phyloP scores from a whole-genome alignment of 140 eudicot genomes.

The Anethum foeniculum region DNA sequence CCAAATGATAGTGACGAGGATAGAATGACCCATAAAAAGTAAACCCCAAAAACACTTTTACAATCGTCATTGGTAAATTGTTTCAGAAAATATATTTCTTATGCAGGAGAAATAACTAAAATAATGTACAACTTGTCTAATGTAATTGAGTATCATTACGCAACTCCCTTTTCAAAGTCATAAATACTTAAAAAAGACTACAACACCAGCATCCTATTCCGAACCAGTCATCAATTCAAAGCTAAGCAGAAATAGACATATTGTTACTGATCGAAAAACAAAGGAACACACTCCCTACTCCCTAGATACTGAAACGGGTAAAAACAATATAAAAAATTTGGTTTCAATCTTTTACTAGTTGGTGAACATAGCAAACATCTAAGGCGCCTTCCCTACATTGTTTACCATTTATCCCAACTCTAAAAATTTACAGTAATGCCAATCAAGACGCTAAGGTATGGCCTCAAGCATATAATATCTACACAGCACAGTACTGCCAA shows the following conservation, averaged over 20 bases:
- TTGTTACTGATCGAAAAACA: not conserved
- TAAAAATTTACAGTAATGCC: not conserved
- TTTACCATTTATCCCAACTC: not conserved
- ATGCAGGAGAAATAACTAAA: not conserved
- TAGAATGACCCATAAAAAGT: not conserved
- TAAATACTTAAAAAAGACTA: too few species aligned
- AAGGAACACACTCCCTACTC: not conserved
- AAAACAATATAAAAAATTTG: not conserved
- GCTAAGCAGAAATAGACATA: not conserved
- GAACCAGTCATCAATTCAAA: not conserved
- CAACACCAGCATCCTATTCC: not conserved
- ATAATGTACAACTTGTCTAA: not conserved
- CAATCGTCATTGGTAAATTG: not conserved
- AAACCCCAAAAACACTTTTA: not conserved
- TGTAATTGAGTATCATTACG: not conserved
- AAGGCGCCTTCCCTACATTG: not conserved
- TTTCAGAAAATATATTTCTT: not conserved
- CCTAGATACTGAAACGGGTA: not conserved
- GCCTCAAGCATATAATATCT: too few species aligned
- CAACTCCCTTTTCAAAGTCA: not conserved
- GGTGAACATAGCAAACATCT: not conserved
- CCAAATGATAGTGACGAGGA: not conserved
- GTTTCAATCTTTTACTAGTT: not conserved
- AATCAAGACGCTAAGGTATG: too few species aligned
- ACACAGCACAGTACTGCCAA: too few species aligned